A percentile compares a stretch with the other conserved stretches of the same genome.
Conservation (phyloP, 2,329 filamentous ascomycete genomes). For the Rhinocladiella mackenziei region DNA sequence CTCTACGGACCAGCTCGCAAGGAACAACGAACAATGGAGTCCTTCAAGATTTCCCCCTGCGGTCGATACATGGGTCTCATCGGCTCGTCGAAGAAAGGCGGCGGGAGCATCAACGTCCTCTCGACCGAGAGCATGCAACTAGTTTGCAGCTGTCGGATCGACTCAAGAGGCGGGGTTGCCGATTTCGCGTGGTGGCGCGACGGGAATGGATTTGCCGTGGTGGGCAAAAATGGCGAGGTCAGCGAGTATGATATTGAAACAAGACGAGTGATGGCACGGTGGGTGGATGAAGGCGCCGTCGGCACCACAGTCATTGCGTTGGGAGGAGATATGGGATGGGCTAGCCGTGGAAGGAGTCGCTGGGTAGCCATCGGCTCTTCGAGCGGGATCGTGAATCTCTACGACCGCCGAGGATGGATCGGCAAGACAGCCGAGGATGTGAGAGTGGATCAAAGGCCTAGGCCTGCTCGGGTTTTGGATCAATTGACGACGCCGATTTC, state of each 20-base stretch:
- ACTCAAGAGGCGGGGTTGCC: slow-evolving; percentile 76
- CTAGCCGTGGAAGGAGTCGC: slow-evolving; percentile 64
- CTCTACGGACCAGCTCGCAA: slow-evolving; percentile 52
- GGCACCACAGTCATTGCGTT: slow-evolving; percentile 78
- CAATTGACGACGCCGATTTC: slow-evolving; percentile 85
- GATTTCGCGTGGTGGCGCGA: slow-evolving; percentile 93
- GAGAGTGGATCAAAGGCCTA: slow-evolving; percentile 56
- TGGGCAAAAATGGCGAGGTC: slow-evolving; percentile 81
- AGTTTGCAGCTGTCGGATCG: slow-evolving; percentile 75
- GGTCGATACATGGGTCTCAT: slow-evolving; percentile 81
- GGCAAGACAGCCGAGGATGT: slow-evolving; percentile 25
- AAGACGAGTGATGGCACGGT: slow-evolving; percentile 69
- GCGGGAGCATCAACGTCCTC: slow-evolving; percentile 82
- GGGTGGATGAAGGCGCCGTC: slow-evolving; percentile 85
- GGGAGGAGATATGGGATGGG: slow-evolving; percentile 49
- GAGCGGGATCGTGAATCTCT: slow-evolving; percentile 87
- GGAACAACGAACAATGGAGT: slow-evolving; percentile 87
- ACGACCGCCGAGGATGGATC: slow-evolving; percentile 61
- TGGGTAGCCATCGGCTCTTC: slow-evolving; percentile 87
- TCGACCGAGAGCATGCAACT: slow-evolving; percentile 79
- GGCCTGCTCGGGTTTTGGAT: slow-evolving; percentile 70
- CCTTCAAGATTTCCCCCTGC: slow-evolving; percentile 80
- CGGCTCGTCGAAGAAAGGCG: slow-evolving; percentile 75
- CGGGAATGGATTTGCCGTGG: slow-evolving; percentile 74
- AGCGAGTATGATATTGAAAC: slow-evolving; percentile 77